Evolutionary conservation across 2,329 filamentous ascomycete species (phyloP).

Genomic region (Didymella pinodella): DNA sequence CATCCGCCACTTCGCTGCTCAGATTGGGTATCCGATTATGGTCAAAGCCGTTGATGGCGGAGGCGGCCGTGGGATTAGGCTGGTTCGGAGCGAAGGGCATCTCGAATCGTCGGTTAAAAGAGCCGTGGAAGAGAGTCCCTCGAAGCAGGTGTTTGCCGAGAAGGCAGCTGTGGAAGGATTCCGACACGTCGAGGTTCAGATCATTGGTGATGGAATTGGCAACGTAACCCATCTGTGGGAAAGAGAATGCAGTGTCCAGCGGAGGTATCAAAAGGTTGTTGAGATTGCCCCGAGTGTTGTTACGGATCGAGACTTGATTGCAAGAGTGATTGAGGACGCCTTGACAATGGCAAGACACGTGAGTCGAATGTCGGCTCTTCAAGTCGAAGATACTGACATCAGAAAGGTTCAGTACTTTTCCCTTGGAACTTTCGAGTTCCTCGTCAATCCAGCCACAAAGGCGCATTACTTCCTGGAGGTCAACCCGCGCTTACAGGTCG

Average conservation of each 20-base stretch:
- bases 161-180: slow-evolving; percentile 69
- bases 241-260: slow-evolving; percentile 67
- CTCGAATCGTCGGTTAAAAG: slow-evolving; percentile 58
- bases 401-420: slow-evolving; percentile 62
- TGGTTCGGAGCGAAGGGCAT: slow-evolving; percentile 56
- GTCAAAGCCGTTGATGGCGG: slow-evolving; percentile 72
- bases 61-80: slow-evolving; percentile 66
- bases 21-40: slow-evolving; percentile 64
- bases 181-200: slow-evolving; percentile 68
- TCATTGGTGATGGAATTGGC: slow-evolving; percentile 64
- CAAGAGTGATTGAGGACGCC: slow-evolving; percentile 62
- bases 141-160: slow-evolving; percentile 65
- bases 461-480: slow-evolving; percentile 68
- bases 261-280: slow-evolving; percentile 68
- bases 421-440: slow-evolving; percentile 71
- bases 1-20: slow-evolving; percentile 65
- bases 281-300: slow-evolving; percentile 66
- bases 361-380: slow-evolving; percentile 11
- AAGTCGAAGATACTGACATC: slow-evolving; percentile 1
- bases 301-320: slow-evolving; percentile 56
- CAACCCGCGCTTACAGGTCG: slow-evolving; percentile 68
- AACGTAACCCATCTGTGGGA: slow-evolving; percentile 66
- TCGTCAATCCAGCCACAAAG: slow-evolving; percentile 59
- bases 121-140: slow-evolving; percentile 66
- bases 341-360: slow-evolving; percentile 61